Evolutionary conservation across 805 yeast genomes (phyloP).

Genomic region (Cyberlindnera amylophila): DNA sequence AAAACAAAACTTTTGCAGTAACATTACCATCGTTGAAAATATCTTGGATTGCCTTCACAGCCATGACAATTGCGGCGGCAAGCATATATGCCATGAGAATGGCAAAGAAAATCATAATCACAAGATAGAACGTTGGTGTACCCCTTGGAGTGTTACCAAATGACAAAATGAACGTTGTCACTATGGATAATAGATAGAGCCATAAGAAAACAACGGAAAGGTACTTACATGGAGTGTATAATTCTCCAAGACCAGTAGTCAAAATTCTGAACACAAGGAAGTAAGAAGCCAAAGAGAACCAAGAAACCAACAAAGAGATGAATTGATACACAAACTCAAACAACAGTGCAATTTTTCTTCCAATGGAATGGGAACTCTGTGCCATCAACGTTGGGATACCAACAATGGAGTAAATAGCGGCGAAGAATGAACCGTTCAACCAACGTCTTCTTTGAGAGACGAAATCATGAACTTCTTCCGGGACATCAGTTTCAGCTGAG

Average conservation of each 20-base stretch:
- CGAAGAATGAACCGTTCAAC: constrained; percentile 96
- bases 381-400: constrained; percentile 76
- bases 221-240: constrained; percentile 70
- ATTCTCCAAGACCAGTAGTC: constrained; percentile 70
- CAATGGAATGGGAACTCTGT: constrained; percentile 61
- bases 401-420: constrained; percentile 80
- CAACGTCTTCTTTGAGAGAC: constrained; percentile 92
- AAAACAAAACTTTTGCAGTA: constrained; percentile 46
- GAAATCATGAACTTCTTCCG: constrained; percentile 80
- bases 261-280: constrained; percentile 86
- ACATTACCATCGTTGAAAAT: constrained; percentile 34
- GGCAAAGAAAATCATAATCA: constrained; percentile 78
- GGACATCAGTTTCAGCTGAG: constrained; percentile 93
- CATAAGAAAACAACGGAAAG: constrained; percentile 78
- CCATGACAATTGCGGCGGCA: constrained; percentile 80
- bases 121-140: constrained; percentile 70
- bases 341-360: constrained; percentile 66
- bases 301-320: constrained; percentile 71
- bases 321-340: constrained; percentile 79
- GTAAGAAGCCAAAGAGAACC: constrained; percentile 91
- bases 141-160: constrained; percentile 96
- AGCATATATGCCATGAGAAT: constrained; percentile 84
- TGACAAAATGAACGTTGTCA: constrained; percentile 82
- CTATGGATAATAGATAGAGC: constrained; percentile 77
- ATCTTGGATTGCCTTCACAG: constrained; percentile 63